Evolutionary conservation across 1,139 yeast genomes (phyloP).

Genomic region (Yamadazyma jaroonii): DNA sequence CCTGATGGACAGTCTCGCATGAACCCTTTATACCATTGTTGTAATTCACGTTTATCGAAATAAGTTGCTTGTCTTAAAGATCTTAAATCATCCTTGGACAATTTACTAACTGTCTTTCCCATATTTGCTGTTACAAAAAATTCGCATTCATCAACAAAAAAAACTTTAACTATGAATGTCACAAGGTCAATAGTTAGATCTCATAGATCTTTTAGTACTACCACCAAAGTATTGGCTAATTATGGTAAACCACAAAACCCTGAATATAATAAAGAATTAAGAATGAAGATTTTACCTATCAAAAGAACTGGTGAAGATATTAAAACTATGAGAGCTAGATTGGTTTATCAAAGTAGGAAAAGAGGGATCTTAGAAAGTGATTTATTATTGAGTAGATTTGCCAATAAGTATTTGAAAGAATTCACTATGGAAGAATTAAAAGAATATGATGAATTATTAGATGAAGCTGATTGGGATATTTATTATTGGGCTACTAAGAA

Average conservation of each 20-base stretch:
- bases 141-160: constrained; percentile 1
- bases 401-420: constrained; percentile 62
- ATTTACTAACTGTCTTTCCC: constrained; percentile 95
- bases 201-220: not conserved
- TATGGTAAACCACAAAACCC: constrained; percentile 49
- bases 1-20: constrained; percentile 93
- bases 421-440: constrained; percentile 69
- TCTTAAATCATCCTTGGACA: constrained; percentile 86
- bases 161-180: not conserved
- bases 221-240: constrained; percentile 16
- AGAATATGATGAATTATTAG: constrained; percentile 82
- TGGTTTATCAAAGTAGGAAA: constrained; percentile 88
- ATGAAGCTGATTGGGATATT: constrained; percentile 97
- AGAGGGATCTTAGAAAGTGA: constrained; percentile 96
- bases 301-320: constrained; percentile 71
- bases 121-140: constrained; percentile 29
- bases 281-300: constrained; percentile 68
- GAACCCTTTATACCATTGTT: constrained; percentile 98
- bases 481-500: constrained; percentile 96
- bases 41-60: constrained; percentile 90
- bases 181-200: not conserved
- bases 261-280: constrained; percentile 28
- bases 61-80: constrained; percentile 83
- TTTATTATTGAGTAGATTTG: constrained; percentile 78
- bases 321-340: constrained; percentile 78